These are phyloP conservation scores for Ulvella scutata DNA, from an alignment of 139 green algal species.

Conservation along the genomic window DNA sequence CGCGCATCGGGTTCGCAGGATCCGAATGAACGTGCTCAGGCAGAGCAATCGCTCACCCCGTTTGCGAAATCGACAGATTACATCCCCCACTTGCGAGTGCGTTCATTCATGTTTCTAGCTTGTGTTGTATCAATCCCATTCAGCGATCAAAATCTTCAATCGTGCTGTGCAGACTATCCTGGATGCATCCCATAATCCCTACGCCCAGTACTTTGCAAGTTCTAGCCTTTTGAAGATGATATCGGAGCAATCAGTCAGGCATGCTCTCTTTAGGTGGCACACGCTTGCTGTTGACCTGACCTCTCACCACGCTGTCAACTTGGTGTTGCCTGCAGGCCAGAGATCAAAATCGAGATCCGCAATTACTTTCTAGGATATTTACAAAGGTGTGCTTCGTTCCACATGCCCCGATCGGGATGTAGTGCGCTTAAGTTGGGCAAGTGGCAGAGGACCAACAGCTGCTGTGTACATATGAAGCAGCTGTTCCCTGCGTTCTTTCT, in stretches of 20 bases:
- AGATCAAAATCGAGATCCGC: conserved; percentile 63
- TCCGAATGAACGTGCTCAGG: conserved; percentile 58
- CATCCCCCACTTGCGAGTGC: conserved; percentile 70
- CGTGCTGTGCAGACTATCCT: conserved; percentile 59
- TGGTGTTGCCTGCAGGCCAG: conserved; percentile 13
- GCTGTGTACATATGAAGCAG: conserved; percentile 15
- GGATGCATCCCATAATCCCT: conserved; percentile 71
- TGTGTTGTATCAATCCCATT: neutral
- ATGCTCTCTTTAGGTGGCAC: neutral
- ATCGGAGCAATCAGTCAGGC: conserved; percentile 74
- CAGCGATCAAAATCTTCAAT: neutral
- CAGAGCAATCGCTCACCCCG: conserved; percentile 62
- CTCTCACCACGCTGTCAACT: neutral
- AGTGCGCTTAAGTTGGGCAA: too few relatives aligned
- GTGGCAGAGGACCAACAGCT: too few relatives aligned
- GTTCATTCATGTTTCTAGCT: neutral
- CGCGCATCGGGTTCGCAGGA: conserved; percentile 26
- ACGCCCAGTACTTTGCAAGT: conserved; percentile 84
- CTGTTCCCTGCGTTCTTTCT: conserved; percentile 16
- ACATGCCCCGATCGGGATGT: too few relatives aligned
- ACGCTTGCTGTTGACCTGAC: neutral
- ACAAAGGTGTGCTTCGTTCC: conserved; percentile 26
- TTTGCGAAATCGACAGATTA: conserved; percentile 82
- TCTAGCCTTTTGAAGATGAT: conserved; percentile 80
- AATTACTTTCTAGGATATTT: conserved; percentile 76